Evolutionary conservation across 306 rosid species (phyloP), one percentile per base, ranked within the genome.

Genomic region (Dalbergia cultrata): DNA sequence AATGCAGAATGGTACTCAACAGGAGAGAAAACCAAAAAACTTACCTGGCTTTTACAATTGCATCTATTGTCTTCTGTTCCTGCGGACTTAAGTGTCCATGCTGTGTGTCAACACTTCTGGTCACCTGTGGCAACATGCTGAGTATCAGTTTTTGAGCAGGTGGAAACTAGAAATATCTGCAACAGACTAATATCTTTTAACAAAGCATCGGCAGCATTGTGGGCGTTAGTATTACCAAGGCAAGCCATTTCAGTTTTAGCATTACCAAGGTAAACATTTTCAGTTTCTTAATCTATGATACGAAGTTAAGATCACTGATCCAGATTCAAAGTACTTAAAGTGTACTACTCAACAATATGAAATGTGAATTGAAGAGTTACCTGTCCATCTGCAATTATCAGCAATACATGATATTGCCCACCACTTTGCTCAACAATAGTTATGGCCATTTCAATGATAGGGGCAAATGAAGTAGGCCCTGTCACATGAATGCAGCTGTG

Each of bases 401-500:
- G 82, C 79, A 93, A 77, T 70, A 93, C 97, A 86, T 93, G 97
- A 86, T 93, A 91, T 68, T 91, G 97, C 65, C 97, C 97, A 68
- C 90, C 88, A 67, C 93, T 91, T 79, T 91, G 83, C 86, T 93
- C 97, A 13, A 93, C 97, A 67, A 90, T 88, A 44, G 94, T 91
- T 61, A 81, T 79, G 49, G 94, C 97, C 94, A 88, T 93, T 82
- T 93, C 97, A 82, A 93, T 88, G 9, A 91, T 76, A 8, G 97
- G 97, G 47, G 97, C 97, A 77, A 93, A 93, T 9, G 97, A 93
- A 64, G 97, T 93, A 19, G 97, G 97, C 17, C 95, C 97, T 91
- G 86, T 69, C 67, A 65, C 49, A 80, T 71, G 45, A 39, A 77
- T 54, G 68, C 49, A n/a, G 43, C 41, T 21, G 21, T 70, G 70